These are phyloP conservation scores for Leptographium galeiforme DNA, from an alignment of 2,329 filamentous ascomycete species.

Conservation along the genomic window DNA sequence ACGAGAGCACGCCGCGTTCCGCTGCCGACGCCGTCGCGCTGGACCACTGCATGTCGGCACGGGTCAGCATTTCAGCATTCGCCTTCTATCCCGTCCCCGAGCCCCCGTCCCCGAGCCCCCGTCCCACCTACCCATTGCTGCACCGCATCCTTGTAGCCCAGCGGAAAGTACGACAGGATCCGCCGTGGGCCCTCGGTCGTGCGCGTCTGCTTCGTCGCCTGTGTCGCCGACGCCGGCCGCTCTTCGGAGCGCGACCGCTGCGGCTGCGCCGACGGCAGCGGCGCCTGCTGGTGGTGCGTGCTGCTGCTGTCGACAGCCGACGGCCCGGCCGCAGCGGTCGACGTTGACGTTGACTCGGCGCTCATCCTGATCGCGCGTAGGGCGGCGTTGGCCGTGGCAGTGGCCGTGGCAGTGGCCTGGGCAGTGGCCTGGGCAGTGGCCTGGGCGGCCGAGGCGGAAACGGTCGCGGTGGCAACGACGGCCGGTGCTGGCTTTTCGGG, in stretches of 20 bases:
- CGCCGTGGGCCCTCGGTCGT: constrained; percentile 3
- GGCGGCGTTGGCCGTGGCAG: neutral
- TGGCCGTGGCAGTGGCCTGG: neutral
- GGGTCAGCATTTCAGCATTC: too few relatives aligned
- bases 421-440: neutral
- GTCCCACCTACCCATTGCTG: constrained; percentile 65
- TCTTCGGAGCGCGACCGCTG: constrained; percentile 5
- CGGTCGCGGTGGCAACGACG: neutral
- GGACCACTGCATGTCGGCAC: constrained; percentile 60
- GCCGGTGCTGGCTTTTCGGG: neutral
- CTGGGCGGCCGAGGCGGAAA: neutral
- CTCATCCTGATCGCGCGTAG: constrained; percentile 8
- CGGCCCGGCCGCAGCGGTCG: neutral
- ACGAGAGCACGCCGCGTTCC: constrained; percentile 77
- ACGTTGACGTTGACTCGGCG: constrained; percentile 5
- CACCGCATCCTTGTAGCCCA: constrained; percentile 84
- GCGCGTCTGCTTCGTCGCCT: neutral
- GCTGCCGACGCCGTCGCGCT: constrained; percentile 69
- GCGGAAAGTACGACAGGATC: constrained; percentile 58
- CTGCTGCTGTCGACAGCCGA: neutral
- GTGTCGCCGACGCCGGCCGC: constrained; percentile 6
- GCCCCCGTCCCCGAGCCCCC: too few relatives aligned
- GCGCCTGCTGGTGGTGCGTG: constrained; percentile 1
- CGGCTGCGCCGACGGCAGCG: constrained; percentile 4
- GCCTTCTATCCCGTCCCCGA: too few relatives aligned